Conservation (phyloP, 345 rosid species). For the Rhodamnia rubescens region DNA sequence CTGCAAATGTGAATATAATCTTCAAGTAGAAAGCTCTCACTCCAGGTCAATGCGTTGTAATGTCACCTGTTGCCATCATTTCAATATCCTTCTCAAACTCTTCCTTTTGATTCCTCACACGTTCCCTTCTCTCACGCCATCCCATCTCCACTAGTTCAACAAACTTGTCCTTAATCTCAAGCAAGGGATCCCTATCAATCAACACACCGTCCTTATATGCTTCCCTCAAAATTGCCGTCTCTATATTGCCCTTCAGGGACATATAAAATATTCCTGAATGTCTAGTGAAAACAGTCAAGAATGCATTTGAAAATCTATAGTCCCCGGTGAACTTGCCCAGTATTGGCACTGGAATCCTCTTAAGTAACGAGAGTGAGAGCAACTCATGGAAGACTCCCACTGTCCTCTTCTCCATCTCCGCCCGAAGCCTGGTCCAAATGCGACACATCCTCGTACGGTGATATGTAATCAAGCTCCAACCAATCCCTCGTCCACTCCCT, state of each 20-base stretch:
- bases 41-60: not conserved
- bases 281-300: constrained; percentile 67
- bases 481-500: constrained; percentile 91
- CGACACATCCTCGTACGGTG: constrained; percentile 63
- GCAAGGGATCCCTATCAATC: constrained; percentile 61
- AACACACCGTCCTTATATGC: constrained; percentile 49
- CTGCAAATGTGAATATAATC: not conserved
- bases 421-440: constrained; percentile 55
- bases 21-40: not conserved
- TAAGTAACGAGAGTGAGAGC: constrained; percentile 61
- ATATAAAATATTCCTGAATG: constrained; percentile 86
- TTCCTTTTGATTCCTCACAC: constrained; percentile 22
- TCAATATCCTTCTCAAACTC: constrained; percentile 28
- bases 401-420: constrained; percentile 83
- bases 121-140: constrained; percentile 48
- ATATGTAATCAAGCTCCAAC: constrained; percentile 72
- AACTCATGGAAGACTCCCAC: constrained; percentile 78
- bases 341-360: constrained; percentile 80
- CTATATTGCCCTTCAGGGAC: constrained; percentile 76
- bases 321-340: constrained; percentile 74
- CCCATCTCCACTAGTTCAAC: constrained; percentile 53
- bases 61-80: constrained; percentile 16
- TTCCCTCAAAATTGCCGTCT: constrained; percentile 75
- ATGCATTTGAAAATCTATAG: constrained; percentile 65
- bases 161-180: constrained; percentile 62